phyloP scores from a whole-genome alignment of 371 early-diverging fungal species.

The Mortierella sp. region DNA sequence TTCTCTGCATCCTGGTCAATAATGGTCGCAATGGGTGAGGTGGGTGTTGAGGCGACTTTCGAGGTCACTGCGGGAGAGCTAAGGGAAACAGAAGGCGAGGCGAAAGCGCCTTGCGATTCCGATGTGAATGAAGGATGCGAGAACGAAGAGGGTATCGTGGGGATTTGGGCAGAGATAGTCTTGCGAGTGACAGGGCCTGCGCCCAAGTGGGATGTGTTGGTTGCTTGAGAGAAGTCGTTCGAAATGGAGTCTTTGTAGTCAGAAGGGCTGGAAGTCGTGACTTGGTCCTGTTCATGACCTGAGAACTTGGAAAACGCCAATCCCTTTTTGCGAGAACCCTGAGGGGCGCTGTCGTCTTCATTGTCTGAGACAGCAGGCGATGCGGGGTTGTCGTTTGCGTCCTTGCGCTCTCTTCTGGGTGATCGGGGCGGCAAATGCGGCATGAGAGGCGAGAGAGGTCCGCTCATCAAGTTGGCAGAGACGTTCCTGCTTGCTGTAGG shows the following conservation, averaged over 20 bases:
- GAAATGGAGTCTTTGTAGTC: slow-evolving; percentile 15
- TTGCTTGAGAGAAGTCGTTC: slow-evolving; percentile 10
- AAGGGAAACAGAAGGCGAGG: background rate
- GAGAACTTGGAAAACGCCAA: slow-evolving; percentile 2
- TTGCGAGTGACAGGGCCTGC: slow-evolving; percentile 25
- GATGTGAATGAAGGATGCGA: background rate
- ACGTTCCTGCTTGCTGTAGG: slow-evolving; percentile 21
- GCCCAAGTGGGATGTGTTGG: slow-evolving; percentile 9
- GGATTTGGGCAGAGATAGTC: slow-evolving; percentile 44
- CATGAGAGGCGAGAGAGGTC: slow-evolving; percentile 22
- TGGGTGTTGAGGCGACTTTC: slow-evolving; percentile 10
- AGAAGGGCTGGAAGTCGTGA: slow-evolving; percentile 6
- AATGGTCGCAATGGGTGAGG: slow-evolving; percentile 47
- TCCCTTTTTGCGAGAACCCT: slow-evolving; percentile 15
- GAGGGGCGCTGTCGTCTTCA: slow-evolving; percentile 37
- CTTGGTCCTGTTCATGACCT: slow-evolving; percentile 31
- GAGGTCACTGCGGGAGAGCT: slow-evolving; percentile 11
- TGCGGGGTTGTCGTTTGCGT: slow-evolving; percentile 22
- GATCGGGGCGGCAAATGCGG: slow-evolving; percentile 52
- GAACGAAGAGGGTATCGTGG: slow-evolving; percentile 18
- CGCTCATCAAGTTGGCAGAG: slow-evolving; percentile 27
- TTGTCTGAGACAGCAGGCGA: slow-evolving; percentile 48
- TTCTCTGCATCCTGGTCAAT: slow-evolving; percentile 58
- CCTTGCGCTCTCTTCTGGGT: slow-evolving; percentile 51
- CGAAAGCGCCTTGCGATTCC: background rate